Percentiles rank a stretch among this genome's conserved stretches.
These are phyloP conservation scores for Aspergillus tubingensis DNA, from an alignment of 2,329 filamentous ascomycete species.

Conservation along the genomic window DNA sequence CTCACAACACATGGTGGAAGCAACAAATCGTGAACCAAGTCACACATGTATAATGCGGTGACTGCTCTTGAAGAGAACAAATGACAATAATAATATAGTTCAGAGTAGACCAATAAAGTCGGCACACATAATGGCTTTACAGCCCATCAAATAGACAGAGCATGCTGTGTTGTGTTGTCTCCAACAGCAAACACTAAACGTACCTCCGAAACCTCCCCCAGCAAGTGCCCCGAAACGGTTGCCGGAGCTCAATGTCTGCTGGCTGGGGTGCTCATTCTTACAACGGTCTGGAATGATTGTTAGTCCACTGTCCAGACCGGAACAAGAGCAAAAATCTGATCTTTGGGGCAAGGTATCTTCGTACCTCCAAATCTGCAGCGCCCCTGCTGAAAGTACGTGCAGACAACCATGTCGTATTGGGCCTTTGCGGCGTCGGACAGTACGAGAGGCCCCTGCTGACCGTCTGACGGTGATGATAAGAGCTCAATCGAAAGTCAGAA, in stretches of 20 bases:
- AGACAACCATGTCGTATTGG: slow-evolving; percentile 50
- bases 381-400: slow-evolving; percentile 66
- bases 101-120: too few relatives aligned
- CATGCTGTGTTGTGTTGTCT: neutral
- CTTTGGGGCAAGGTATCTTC: slow-evolving; percentile 15
- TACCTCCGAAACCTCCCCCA: slow-evolving; percentile 43
- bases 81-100: neutral
- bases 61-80: neutral
- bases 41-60: neutral
- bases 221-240: slow-evolving; percentile 62
- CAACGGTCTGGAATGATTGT: slow-evolving; percentile 53
- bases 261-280: slow-evolving; percentile 59
- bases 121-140: too few relatives aligned
- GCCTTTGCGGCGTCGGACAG: neutral
- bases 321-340: slow-evolving; percentile 3
- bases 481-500: neutral
- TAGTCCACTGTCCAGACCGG: slow-evolving; percentile 14
- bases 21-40: neutral
- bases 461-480: neutral
- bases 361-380: slow-evolving; percentile 66
- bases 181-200: slow-evolving; percentile 16
- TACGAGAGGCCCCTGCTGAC: neutral
- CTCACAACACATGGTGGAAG: neutral
- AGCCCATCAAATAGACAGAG: too few relatives aligned
- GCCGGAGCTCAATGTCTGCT: slow-evolving; percentile 40